Evolutionary conservation across 371 early-diverging fungal genomes (phyloP), one percentile per base, ranked within the genome.

Genomic region (Mortierella sp.): DNA sequence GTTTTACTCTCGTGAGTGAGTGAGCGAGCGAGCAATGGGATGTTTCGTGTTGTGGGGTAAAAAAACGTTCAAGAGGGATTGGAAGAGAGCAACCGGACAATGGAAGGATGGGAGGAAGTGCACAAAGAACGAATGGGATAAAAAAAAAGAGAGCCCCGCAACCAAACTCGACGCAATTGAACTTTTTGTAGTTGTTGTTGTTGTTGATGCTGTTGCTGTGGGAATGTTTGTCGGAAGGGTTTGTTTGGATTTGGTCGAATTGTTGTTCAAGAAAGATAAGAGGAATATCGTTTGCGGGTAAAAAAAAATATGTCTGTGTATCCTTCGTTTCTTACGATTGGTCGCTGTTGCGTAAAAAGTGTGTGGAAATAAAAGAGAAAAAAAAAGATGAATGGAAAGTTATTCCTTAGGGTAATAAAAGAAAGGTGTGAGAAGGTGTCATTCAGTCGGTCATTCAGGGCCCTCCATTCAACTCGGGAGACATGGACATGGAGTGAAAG

Each of bases 21-120:
- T 14, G n/a, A n/a, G 13, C 11, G 26, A 26, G 26, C 19, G 58
- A 34, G 63, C 34, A 13, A 63, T 21, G 21, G 21, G 68, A 50
- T 50, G 50, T 50, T 19, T 31, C n/a, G 45, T 13, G 28, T 31
- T 47, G 45, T 38, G 28, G 68, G 68, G 50, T 50, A 31, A 68
- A 50, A 50, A 73, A 42, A 65, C 68, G 68, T 65, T 65, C 68
- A 65, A 38, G 68, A 38, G 38, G 68, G 68, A 65, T 65, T 65
- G 68, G 68, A 34, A 65, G 68, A 65, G 76, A 75, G 76, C 50
- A 34, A 38, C 31, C n/a, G 55, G 54, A 48, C 50, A 50, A 50
- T 13, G 50, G 31, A 45, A 72, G 10, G 42, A 24, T 19, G 3
- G 55, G 10, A 34, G 38, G 38, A 21, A 14, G n/a, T n/a, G n/a